phyloP scores from a whole-genome alignment of 495 filamentous ascomycete genomes.

The Chlorociboria aeruginascens region DNA sequence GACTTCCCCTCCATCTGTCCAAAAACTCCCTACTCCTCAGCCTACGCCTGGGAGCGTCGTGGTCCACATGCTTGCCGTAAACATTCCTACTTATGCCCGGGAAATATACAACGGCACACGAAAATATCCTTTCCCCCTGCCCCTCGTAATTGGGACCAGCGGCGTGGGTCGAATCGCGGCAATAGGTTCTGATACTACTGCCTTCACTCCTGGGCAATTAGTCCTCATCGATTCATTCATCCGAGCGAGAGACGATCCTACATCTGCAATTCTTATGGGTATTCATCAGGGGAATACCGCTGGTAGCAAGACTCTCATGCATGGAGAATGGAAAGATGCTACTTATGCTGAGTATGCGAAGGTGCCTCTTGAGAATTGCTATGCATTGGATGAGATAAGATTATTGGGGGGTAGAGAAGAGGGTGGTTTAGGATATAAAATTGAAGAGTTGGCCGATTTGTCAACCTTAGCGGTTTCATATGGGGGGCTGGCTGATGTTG shows the following conservation, averaged over 20 bases:
- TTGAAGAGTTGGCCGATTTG: slow-evolving; percentile 1
- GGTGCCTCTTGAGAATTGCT: slow-evolving; percentile 8
- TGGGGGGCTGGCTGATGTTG: slow-evolving; percentile 38
- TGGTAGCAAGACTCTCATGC: neutral
- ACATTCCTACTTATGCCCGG: neutral
- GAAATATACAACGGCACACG: neutral
- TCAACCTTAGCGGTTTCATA: slow-evolving; percentile 25
- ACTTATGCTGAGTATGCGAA: slow-evolving; percentile 7
- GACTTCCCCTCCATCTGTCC: neutral
- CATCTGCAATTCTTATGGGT: slow-evolving; percentile 1
- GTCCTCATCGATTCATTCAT: slow-evolving; percentile 7
- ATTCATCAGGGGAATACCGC: neutral
- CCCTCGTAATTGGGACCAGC: slow-evolving; percentile 1
- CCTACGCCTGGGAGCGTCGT: neutral
- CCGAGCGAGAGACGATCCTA: slow-evolving; percentile 2
- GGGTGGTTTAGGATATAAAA: slow-evolving; percentile 4
- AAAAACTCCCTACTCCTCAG: neutral
- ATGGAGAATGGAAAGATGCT: slow-evolving; percentile 7
- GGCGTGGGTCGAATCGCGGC: neutral
- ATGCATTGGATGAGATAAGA: slow-evolving; percentile 6
- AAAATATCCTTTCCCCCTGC: neutral
- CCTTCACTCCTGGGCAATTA: slow-evolving; percentile 1
- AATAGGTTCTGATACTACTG: slow-evolving; percentile 3
- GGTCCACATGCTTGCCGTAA: neutral
- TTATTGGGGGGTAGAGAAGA: neutral